phyloP scores from a whole-genome alignment of 768 basidiomycete genomes.

The Phylloporus sp. region DNA sequence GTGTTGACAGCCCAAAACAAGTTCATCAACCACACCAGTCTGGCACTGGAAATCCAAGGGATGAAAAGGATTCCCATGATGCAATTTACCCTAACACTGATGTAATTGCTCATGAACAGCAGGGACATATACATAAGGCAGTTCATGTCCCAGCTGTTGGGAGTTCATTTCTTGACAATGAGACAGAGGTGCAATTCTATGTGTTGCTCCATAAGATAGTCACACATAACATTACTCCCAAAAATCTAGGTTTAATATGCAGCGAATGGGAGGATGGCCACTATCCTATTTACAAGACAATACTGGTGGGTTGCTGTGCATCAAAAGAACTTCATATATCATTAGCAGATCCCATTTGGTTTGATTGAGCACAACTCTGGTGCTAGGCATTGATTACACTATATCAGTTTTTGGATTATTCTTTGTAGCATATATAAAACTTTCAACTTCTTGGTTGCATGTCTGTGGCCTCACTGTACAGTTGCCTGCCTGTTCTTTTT shows the following conservation, averaged over 20 bases:
- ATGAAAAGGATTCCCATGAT: background rate
- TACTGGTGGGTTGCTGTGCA: background rate
- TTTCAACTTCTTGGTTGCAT: too few species aligned
- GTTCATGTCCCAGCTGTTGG: background rate
- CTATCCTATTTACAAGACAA: slow-evolving; percentile 4
- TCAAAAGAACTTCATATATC: background rate
- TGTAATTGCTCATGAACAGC: too few species aligned
- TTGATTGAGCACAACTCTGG: too few species aligned
- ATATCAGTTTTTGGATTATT: too few species aligned
- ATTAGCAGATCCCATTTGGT: background rate
- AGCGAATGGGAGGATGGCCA: background rate
- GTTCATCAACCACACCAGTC: too few species aligned
- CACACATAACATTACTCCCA: background rate
- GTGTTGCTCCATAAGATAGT: background rate
- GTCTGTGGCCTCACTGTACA: too few species aligned
- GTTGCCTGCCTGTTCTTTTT: too few species aligned
- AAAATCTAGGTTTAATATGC: background rate
- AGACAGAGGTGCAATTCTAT: background rate
- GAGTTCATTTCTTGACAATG: background rate
- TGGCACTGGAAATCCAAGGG: background rate
- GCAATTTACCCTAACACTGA: too few species aligned
- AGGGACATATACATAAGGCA: background rate
- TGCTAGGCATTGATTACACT: too few species aligned
- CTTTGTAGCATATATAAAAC: too few species aligned
- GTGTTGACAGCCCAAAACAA: background rate